These are phyloP conservation scores for Pseudogymnoascus sp. DNA, from an alignment of 2,329 filamentous ascomycete genomes.

Conservation along the genomic window DNA sequence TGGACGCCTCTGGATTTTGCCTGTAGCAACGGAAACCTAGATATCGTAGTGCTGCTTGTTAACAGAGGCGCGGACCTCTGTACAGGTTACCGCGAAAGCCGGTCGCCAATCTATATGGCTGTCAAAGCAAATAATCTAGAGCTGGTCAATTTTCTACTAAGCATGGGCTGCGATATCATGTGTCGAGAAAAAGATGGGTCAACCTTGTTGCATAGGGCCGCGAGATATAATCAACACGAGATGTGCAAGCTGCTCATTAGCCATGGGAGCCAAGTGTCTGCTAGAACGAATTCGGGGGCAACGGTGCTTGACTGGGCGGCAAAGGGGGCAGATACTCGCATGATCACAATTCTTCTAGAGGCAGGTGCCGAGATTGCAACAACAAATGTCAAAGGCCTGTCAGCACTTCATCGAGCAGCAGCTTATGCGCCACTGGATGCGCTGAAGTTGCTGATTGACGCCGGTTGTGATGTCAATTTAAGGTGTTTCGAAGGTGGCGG, in stretches of 20 bases:
- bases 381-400: background rate
- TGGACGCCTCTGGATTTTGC: background rate
- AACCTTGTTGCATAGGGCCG: background rate
- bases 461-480: background rate
- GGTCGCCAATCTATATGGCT: background rate
- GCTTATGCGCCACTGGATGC: background rate
- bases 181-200: background rate
- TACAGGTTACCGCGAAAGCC: background rate
- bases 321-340: background rate
- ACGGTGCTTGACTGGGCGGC: background rate
- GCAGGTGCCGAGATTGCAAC: background rate
- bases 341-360: background rate
- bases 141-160: background rate
- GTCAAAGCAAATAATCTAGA: background rate
- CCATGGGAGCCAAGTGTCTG: background rate
- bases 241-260: background rate
- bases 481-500: background rate
- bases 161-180: background rate
- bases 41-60: background rate
- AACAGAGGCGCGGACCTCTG: background rate
- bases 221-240: background rate
- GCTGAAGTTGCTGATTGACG: background rate
- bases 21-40: background rate
- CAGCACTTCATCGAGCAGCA: background rate
- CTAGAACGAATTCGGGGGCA: background rate